Conservation (phyloP, 768 basidiomycete genomes). For the Auricularia sp. region DNA sequence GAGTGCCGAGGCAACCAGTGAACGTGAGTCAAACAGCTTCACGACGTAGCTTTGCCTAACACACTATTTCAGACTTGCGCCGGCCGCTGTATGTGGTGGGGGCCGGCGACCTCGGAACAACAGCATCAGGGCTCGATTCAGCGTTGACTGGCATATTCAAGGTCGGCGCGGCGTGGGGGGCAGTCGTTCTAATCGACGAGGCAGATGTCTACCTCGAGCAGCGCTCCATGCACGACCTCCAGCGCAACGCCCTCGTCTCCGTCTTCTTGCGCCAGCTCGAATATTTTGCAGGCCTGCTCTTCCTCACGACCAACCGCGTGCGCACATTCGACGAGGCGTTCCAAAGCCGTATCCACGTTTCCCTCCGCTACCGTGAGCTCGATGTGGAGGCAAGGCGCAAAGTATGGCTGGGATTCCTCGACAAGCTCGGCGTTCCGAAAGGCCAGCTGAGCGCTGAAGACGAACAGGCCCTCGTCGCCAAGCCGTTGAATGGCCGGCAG, state of each 20-base stretch:
- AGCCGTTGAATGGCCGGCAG: slow-evolving; percentile 52
- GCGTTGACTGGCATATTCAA: slow-evolving; percentile 24
- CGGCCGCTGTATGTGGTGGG: slow-evolving; percentile 26
- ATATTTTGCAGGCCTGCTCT: slow-evolving; percentile 29
- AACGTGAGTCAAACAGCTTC: background rate
- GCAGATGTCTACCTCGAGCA: slow-evolving; percentile 68
- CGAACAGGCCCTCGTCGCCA: slow-evolving; percentile 36
- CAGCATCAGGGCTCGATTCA: slow-evolving; percentile 21
- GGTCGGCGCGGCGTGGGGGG: slow-evolving; percentile 25
- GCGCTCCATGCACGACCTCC: slow-evolving; percentile 51
- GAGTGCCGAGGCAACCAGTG: slow-evolving; percentile 3
- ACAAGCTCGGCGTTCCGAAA: slow-evolving; percentile 19
- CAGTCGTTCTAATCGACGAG: slow-evolving; percentile 28
- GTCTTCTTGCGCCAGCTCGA: slow-evolving; percentile 36
- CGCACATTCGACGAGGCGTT: slow-evolving; percentile 29
- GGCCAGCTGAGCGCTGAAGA: slow-evolving; percentile 31
- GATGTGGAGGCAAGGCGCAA: slow-evolving; percentile 41
- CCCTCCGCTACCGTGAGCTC: slow-evolving; percentile 55
- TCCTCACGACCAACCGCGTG: slow-evolving; percentile 32
- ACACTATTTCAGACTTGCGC: slow-evolving; percentile 9
- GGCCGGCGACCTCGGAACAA: slow-evolving; percentile 26
- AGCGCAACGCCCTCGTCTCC: slow-evolving; percentile 64
- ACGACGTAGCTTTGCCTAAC: background rate
- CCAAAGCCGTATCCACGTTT: slow-evolving; percentile 19
- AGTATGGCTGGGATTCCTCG: slow-evolving; percentile 56